Base-by-base conservation (phyloP, 2,329 filamentous ascomycete species). In the Chaetomiaceae sp. region DNA sequence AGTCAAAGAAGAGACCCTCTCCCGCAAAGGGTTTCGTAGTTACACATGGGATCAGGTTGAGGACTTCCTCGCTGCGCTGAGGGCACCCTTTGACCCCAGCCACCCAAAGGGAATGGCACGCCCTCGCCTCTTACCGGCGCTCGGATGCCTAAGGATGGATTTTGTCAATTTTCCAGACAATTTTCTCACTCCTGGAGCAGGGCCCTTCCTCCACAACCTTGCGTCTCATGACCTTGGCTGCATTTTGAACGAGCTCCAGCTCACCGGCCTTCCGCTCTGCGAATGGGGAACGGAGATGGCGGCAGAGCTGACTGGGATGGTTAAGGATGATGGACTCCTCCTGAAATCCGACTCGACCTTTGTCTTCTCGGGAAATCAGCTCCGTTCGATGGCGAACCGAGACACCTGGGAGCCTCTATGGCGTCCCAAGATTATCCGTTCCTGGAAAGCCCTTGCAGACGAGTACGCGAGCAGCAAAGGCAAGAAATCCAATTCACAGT, bases 1-100 rank as follows among this genome's bases (percentile, higher is more conserved):
- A 2, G 67, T 71, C 18, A 73, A 69, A 36, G 76, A 78, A 48
- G 69, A 71, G 2, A 74, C 68, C 13, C 67, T 78, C 23, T 69
- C 75, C 27, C 72, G 75, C n/a, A 71, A 73, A 20, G 77, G 77
- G 16, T 80, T 81, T 55, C 74, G 77, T 42, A 76, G 74, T 59
- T 81, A 81, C 62, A 71, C 75, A 3, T 81, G 77, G 77, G 71
- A 71, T 30, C 78, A 80, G 60, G 67, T 79, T 27, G 67, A 74
- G 11, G 78, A 81, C 61, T 81, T 80, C 51, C 65, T 81, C 20
- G 67, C 70, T 47, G 76, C 74, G 5, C 63, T 81, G 48, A 68
- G 76, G n/a, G 72, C 78, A 2, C 78, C 78, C 0, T 76, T 71
- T 60, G 73, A 77, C 50, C 75, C 76, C 5, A 57, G 62, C 25